Base-by-base conservation (phyloP, 306 rosid species). In the Acacia confusa region DNA sequence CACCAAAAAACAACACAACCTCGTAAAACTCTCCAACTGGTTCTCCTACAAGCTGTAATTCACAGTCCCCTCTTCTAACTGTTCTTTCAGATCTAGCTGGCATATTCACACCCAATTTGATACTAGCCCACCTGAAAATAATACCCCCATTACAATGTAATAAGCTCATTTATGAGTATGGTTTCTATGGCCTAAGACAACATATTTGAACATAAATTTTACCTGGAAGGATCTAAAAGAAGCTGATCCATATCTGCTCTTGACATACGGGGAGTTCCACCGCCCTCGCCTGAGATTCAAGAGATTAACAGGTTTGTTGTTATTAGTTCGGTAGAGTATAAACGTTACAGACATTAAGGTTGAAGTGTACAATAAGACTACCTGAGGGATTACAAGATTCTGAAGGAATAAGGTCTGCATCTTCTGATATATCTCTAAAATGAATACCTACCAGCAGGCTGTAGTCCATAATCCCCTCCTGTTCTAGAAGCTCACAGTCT, bases 401-500 rank as follows among this genome's bases (percentile, higher is more conserved):
- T 2, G 84, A 83, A 79, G 94, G 90, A 83, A 91, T 81, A 44
- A 92, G 66, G 30, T 90, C 89, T 28, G 97, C 97, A 27, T 90
- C 88, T 38, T 85, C 77, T 17, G 99, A 88, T 75, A 88, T 89
- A 61, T 89, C 89, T 85, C 87, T 87, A 85, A 95, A 95, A 88
- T 90, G 94, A 82, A 95, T 92, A 27, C 99, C 99, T 79, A 95
- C 87, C 41, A 95, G 82, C 52, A 95, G 75, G 79, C 99, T 95
- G 74, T 95, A 95, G 84, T 95, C 99, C 99, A 92, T 95, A 67
- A 92, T 90, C 81, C 97, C 92, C 75, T 95, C 99, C 27, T 90
- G 97, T 77, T 95, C 97, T 28, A 95, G 85, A 79, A 95, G 89
- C 88, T 95, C 99, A 41, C 98, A 95, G 15, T 95, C 99, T 74